phyloP scores from a whole-genome alignment of 139 green algal genomes.

The Spirogloea muscicola region DNA sequence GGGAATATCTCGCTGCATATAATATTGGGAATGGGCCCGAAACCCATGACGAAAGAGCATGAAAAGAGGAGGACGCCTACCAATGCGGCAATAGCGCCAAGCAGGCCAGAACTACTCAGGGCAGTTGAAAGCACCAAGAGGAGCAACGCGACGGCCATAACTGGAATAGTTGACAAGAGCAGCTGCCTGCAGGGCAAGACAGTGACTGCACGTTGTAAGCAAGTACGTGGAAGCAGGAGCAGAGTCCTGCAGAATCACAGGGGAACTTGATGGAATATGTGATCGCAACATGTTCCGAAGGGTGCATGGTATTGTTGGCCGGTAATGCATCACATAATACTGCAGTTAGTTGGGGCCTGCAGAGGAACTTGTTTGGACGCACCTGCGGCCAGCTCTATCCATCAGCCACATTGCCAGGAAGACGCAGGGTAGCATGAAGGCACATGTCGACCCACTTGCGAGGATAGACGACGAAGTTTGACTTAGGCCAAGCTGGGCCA shows the following conservation, averaged over 20 bases:
- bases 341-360: no score
- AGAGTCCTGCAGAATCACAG: no score
- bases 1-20: conserved; percentile 48
- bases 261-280: no score
- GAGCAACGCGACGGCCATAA: conserved; percentile 25
- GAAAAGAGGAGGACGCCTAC: conserved; percentile 9
- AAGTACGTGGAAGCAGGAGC: no score
- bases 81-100: background rate
- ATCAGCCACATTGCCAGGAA: conserved; percentile 36
- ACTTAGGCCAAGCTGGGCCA: conserved; percentile 13
- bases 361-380: no score
- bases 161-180: conserved; percentile 32
- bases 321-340: no score
- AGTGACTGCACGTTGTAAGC: no score
- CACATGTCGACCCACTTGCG: conserved; percentile 5
- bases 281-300: no score
- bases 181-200: conserved; percentile 36
- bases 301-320: no score
- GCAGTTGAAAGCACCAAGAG: background rate
- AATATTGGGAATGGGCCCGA: conserved; percentile 40
- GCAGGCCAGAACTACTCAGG: background rate
- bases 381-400: conserved; percentile 32
- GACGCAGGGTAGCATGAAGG: conserved; percentile 32
- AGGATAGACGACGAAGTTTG: conserved; percentile 28
- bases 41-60: conserved; percentile 39